phyloP scores from a whole-genome alignment of 352 stramenopile species.

The Globisporangium spinosum region DNA sequence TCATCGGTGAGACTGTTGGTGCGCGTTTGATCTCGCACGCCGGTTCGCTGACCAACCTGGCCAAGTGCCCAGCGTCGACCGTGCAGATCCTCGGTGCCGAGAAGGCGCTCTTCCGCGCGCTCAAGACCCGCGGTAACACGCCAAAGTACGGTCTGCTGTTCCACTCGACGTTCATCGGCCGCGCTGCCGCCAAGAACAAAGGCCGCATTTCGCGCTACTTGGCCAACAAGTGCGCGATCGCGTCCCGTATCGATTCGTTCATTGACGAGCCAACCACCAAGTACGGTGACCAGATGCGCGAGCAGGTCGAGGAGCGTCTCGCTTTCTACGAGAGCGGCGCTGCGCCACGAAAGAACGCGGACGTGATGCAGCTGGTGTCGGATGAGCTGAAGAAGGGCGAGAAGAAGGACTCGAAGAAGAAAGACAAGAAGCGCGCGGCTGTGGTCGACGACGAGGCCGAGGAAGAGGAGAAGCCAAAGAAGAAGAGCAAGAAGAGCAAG shows the following conservation, averaged over 20 bases:
- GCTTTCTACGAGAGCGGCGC: conserved; percentile 99
- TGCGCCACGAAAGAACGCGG: conserved; percentile 97
- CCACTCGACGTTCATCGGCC: conserved; percentile 99
- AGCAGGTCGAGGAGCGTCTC: conserved; percentile 99
- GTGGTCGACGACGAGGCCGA: conserved; percentile 59
- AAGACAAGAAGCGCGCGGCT: conserved; percentile 77
- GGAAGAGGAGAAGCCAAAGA: conserved; percentile 62
- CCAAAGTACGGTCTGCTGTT: conserved; percentile 99
- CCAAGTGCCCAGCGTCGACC: conserved; percentile 99
- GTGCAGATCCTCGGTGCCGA: conserved; percentile 99
- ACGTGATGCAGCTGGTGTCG: conserved; percentile 97
- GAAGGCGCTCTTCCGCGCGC: conserved; percentile 99
- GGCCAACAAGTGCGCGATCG: conserved; percentile 99
- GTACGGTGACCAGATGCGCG: conserved; percentile 98
- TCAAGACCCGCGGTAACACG: conserved; percentile 99
- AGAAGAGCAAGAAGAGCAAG: conserved; percentile 84
- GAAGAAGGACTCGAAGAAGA: conserved; percentile 75
- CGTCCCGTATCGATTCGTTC: conserved; percentile 98
- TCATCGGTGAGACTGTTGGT: conserved; percentile 99
- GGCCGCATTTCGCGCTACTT: conserved; percentile 98
- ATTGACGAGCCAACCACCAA: conserved; percentile 93
- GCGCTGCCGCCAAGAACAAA: conserved; percentile 99
- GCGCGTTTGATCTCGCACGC: conserved; percentile 99
- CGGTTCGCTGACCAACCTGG: conserved; percentile 97
- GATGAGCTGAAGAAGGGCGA: conserved; percentile 81